These are phyloP conservation scores for Pugionium dolabratum DNA, from an alignment of 345 rosid genomes.

Conservation along the genomic window DNA sequence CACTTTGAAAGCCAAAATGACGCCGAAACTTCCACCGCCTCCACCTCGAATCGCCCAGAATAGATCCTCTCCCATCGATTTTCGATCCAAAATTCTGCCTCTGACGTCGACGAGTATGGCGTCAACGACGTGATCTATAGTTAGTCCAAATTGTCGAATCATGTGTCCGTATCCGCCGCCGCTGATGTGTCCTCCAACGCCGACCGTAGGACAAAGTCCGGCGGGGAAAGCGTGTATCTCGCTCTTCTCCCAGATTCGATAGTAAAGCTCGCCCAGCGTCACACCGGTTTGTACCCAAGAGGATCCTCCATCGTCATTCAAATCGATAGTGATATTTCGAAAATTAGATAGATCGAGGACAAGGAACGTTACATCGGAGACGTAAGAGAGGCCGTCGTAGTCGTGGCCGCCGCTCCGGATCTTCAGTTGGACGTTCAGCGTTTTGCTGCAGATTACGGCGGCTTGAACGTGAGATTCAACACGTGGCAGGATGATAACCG, in stretches of 20 bases:
- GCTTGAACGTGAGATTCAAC: constrained; percentile 52
- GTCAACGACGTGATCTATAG: constrained; percentile 47
- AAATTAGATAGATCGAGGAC: constrained; percentile 53
- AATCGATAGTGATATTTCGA: constrained; percentile 42
- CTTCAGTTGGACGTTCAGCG: constrained; percentile 41
- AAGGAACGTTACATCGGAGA: constrained; percentile 45
- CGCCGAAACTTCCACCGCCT: constrained; percentile 53
- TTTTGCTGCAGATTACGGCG: constrained; percentile 45
- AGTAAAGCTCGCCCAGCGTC: constrained; percentile 51
- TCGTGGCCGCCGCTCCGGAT: constrained; percentile 63
- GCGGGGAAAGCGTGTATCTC: constrained; percentile 55
- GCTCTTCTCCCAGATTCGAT: constrained; percentile 47
- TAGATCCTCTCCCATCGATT: constrained; percentile 57
- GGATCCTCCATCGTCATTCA: constrained; percentile 31
- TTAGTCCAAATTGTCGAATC: constrained; percentile 50
- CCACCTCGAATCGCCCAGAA: constrained; percentile 60
- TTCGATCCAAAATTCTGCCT: constrained; percentile 43
- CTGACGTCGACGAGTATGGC: constrained; percentile 45
- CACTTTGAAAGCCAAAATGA: constrained; percentile 45
- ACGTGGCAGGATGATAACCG: constrained; percentile 46
- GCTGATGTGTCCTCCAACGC: constrained; percentile 52
- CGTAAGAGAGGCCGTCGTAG: constrained; percentile 60
- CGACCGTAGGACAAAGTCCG: constrained; percentile 50
- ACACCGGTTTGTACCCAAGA: constrained; percentile 60
- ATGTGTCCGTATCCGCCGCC: constrained; percentile 52